Percentiles rank a stretch among this genome's conserved stretches.
phyloP scores from a whole-genome alignment of 805 yeast genomes.

The Kluyveromyces wickerhamii region DNA sequence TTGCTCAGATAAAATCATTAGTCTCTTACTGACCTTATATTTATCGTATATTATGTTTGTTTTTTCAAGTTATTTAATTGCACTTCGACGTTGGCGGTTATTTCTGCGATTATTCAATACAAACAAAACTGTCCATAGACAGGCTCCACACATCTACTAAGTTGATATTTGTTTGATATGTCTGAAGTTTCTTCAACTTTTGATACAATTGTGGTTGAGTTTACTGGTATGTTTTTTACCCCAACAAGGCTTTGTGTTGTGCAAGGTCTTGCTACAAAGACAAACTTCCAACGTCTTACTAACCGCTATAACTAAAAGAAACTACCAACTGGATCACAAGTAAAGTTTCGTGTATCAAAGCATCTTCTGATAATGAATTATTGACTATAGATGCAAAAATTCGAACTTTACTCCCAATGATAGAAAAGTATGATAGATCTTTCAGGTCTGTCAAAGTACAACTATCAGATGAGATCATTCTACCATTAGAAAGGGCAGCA shows the following conservation, averaged over 20 bases:
- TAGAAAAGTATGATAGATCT: conserved; percentile 27
- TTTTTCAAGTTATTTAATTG: too few species aligned
- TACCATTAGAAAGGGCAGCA: conserved; percentile 25
- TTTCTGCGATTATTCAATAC: too few species aligned
- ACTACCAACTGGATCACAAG: conserved; percentile 18
- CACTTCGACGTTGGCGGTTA: too few species aligned
- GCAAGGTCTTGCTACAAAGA: background rate
- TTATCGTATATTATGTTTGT: too few species aligned
- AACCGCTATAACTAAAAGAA: conserved; percentile 9
- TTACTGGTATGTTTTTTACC: conserved; percentile 15
- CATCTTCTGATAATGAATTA: conserved; percentile 2
- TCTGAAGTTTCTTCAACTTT: conserved; percentile 14
- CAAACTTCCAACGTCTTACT: conserved; percentile 2
- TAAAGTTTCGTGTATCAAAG: conserved; percentile 7
- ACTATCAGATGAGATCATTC: conserved; percentile 13
- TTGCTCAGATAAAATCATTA: too few species aligned
- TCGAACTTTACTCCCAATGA: conserved; percentile 24
- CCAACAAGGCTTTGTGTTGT: background rate
- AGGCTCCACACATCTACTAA: background rate
- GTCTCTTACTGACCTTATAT: too few species aligned
- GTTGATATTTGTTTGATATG: too few species aligned
- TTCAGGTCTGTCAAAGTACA: conserved; percentile 19
- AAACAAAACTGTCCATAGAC: too few species aligned
- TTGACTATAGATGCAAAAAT: conserved; percentile 12
- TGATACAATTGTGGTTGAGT: conserved; percentile 14